These are phyloP conservation scores for Suillus brevipes DNA, from an alignment of 768 basidiomycete genomes.

Conservation along the genomic window DNA sequence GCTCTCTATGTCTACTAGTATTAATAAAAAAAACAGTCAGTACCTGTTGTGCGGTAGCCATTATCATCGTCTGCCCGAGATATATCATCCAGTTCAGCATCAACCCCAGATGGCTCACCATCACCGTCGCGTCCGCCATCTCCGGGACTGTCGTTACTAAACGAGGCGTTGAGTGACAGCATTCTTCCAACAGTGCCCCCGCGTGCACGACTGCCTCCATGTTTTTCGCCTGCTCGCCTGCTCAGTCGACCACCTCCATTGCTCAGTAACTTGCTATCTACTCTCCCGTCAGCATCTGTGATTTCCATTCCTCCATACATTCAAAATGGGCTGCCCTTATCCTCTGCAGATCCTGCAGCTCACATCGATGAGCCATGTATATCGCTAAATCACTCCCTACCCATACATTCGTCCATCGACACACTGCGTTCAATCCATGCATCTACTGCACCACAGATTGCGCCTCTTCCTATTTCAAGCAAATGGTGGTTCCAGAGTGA, in stretches of 20 bases:
- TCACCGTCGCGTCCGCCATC: conserved; percentile 35
- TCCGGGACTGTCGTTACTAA: conserved; percentile 40
- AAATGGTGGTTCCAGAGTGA: conserved; percentile 59
- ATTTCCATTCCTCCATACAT: conserved; percentile 36
- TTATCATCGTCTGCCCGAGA: conserved; percentile 4
- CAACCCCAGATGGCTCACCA: conserved; percentile 5
- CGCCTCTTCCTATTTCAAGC: conserved; percentile 20
- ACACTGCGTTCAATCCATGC: conserved; percentile 49
- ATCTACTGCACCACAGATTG: conserved; percentile 28
- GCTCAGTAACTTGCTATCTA: conserved; percentile 54
- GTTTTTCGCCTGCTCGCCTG: conserved; percentile 33
- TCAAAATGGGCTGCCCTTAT: conserved; percentile 6
- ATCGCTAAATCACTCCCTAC: conserved; percentile 36
- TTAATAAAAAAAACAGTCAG: conserved; percentile 4
- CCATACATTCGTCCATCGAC: conserved; percentile 55
- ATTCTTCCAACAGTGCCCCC: conserved; percentile 44
- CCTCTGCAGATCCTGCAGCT: conserved; percentile 16
- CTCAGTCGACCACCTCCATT: conserved; percentile 50
- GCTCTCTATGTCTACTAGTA: neutral
- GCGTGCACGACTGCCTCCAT: conserved; percentile 41
- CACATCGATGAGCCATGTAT: conserved; percentile 25
- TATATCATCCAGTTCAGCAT: neutral
- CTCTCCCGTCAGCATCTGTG: conserved; percentile 63
- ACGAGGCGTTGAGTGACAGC: conserved; percentile 46
- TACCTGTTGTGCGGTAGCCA: conserved; percentile 7